Evolutionary conservation across 331 rosid species (phyloP), one percentile per base, ranked within the genome.

Genomic region (Erythrophleum ivorense): DNA sequence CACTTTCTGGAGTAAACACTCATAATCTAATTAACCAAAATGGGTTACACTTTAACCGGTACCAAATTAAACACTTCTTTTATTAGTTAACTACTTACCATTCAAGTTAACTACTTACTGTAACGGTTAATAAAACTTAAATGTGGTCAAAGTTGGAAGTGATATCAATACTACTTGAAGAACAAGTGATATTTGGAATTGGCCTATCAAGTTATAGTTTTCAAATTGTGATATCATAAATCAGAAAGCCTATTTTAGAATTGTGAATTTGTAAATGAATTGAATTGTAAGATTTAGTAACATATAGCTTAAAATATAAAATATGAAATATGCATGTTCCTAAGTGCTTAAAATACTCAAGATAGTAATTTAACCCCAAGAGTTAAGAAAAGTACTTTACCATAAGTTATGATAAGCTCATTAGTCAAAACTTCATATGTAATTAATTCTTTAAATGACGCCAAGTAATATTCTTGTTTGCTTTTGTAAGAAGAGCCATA

Each of bases 71-170:
- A 3, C 36, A 12, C 54, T 67, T 41, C 46, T n/a, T 0, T 41
- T 19, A 5, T 41, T 46, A 69, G 55, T 43, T 24, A 69, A 43
- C 36, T 14, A 10, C 38, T 9, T n/a, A 46, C 41, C 15, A 52
- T 70, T n/a, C 24, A 5, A 5, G 62, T 55, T 55, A 55, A 2
- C 11, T 31, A 18, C 29, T 55, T n/a, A 18, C 29, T 55, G 0
- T 55, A 6, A n/a, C n/a, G 38, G 34, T 60, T 24, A 24, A 8
- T 60, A 18, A 11, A 46, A 70, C 75, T 70, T 70, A 21, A 11
- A 46, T 46, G 21, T 21, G 75, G 57, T 70, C 31, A 46, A 46
- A 70, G 75, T 21, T 21, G 52, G 57, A 70, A 70, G n/a, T 46
- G 57, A 46, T 46, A 7, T 21, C 2, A 13, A 46, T 70, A 19